Base-by-base conservation (phyloP, 2,329 filamentous ascomycete genomes). In the Arthrobotrys musiformis region DNA sequence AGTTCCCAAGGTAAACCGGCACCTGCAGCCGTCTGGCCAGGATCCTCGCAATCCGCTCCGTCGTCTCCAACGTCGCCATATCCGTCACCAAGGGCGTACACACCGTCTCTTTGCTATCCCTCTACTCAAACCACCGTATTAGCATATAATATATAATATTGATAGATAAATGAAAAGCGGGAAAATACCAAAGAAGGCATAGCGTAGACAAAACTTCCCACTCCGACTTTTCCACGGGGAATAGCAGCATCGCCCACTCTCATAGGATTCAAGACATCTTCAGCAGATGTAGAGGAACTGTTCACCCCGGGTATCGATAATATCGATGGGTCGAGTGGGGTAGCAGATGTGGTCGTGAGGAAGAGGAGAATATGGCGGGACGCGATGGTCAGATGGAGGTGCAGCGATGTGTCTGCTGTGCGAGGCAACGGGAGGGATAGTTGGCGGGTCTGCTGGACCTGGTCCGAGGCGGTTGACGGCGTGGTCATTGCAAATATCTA, bases 121-220 rank as follows among this genome's bases (percentile, higher is more conserved):
- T 63, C 82, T 82, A 37, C n/a, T n/a, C 8, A 48, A 40, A 30
- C 5, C 13, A 26, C 28, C 3, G 13, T 13, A 24, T 61, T 13
- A 44, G 22, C 62, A n/a, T 22, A n/a, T 15, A 13, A 7, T 35
- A 35, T 2, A 48, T 13, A 33, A 73, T 24, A 50, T 60, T 60
- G 50, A 35, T 40, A 28, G 64, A 68, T 79, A 75, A 37, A 75
- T 2, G 26, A 30, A 26, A 19, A 33, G 37, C 7, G 24, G 28
- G 13, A 22, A 24, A 63, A 82, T 85, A 97, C 95, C 85, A 97
- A 92, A 22, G 46, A 64, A 15, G 95, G 94, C 83, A 99, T 89
- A 1, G 94, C 92, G 82, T 97, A 98, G 52, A 98, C 92, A 82
- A 98, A 94, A 60, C 93, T 97, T 2, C 95, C 94, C 84, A 98